A percentile compares a stretch with the other conserved stretches of the same genome.
Evolutionary conservation across 2,329 filamentous ascomycete species (phyloP).

Genomic region (Didymella arachidicola): DNA sequence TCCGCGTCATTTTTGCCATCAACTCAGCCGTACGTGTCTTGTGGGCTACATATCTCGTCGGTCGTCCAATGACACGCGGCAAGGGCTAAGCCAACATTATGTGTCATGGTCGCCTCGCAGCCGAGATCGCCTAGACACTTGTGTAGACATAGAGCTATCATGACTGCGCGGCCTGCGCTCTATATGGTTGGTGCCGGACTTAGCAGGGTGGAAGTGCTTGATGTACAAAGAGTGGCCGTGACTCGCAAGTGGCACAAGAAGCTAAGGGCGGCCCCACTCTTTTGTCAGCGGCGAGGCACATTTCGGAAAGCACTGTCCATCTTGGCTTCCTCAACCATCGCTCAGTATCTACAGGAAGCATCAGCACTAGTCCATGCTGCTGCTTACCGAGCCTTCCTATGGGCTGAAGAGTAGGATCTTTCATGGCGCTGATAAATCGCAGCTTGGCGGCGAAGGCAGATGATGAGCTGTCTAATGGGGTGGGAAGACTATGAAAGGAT

Average conservation of each 20-base stretch:
- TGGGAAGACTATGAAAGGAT: background rate
- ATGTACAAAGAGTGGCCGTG: background rate
- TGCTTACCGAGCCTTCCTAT: background rate
- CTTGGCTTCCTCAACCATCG: background rate
- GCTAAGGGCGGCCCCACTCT: background rate
- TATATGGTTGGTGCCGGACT: background rate
- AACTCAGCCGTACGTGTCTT: background rate
- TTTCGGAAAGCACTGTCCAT: slow-evolving; percentile 3
- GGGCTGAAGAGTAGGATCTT: background rate
- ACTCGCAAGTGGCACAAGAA: background rate
- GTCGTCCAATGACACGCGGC: background rate
- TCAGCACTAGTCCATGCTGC: background rate
- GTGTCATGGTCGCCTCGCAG: background rate
- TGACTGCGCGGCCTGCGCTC: no score
- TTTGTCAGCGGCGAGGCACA: slow-evolving; percentile 9
- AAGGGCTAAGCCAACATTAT: background rate
- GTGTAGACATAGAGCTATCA: no score
- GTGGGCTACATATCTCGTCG: background rate
- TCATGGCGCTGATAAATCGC: background rate
- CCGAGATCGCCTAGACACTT: no score
- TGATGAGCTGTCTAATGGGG: background rate
- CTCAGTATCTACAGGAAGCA: background rate
- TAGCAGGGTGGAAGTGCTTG: background rate
- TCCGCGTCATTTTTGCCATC: background rate
- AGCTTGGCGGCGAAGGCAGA: slow-evolving; percentile 3